Base-by-base conservation (phyloP, 768 basidiomycete species). In the Boletellus sp. region DNA sequence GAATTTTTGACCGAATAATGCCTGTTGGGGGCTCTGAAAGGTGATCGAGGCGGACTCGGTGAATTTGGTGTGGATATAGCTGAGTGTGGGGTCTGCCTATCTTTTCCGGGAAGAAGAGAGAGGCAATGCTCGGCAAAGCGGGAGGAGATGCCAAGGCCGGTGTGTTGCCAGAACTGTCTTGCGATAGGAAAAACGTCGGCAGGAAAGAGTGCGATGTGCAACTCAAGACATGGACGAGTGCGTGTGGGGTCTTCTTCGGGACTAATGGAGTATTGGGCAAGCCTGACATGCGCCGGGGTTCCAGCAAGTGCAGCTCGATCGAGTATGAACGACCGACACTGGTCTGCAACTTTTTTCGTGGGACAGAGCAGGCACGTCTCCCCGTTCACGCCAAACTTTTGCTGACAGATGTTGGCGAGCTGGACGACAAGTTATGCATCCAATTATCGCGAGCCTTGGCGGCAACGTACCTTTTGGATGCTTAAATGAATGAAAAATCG, bases 121-220 rank as follows among this genome's bases (percentile, higher is more conserved):
- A 98, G 74, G 62, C 89, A 93, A 50, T 82, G 76, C 51, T 94
- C 92, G 4, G 93, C 94, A 17, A 87, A 70, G 7, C 95, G 84
- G 52, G 90, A 93, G 3, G 89, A 92, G 35, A 99, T 84, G 1
- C 94, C 94, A 51, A 87, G 72, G 0, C 95, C 95, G 0, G 87
- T 83, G 65, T 97, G 95, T 58, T 97, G 94, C 95, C 95, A 98
- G 69, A 94, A 97, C 66, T 92, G 78, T 64, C 89, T 95, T 8
- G 90, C 92, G 7, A 85, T 65, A 8, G 77, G 60, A 58, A 78
- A 84, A 4, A 78, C 67, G 4, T 80, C 76, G 3, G 71, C 66
- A 6, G 85, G 82, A 64, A 94, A 90, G 15, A 99, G 70, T 2
- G 85, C 84, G 55, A 94, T 88, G 65, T 95, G 85, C 1, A 99